Base-by-base conservation (phyloP, 805 yeast genomes). In the Ogataea pini region DNA sequence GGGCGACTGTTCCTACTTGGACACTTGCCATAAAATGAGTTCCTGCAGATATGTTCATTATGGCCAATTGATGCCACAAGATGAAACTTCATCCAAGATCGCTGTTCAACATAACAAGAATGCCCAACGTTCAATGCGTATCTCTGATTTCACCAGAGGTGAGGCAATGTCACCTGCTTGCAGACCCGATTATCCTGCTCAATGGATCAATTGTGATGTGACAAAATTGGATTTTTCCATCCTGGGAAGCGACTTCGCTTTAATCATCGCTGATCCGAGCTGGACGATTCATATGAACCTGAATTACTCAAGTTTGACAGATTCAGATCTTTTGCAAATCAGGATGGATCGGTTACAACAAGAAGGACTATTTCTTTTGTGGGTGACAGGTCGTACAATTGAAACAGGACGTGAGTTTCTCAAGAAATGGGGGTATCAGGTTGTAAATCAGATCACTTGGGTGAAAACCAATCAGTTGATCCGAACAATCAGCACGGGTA, bases 301-400 rank as follows among this genome's bases (percentile, higher is more conserved):
- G 31, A 89, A 89, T 4, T 83, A 85, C 63, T 87, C 89, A 10
- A 82, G 89, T 1, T 82, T 89, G 62, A 85, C 85, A 48, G 96
- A 88, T 62, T 76, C 80, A 2, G 96, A 89, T 56, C 70, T 91
- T 31, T 66, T 84, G 43, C 72, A 79, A 9, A 70, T 91, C 19
- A 84, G 88, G 22, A 75, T 91, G 64, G 76, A 78, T 31, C 68
- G 76, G 38, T 72, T 91, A 29, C 97, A 90, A 63, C 84, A 82
- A 46, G 96, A 89, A 60, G 98, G 98, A 0, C 70, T 91, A 2
- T 69, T 90, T 37, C 73, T 90, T 51, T 74, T 91, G 20, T 91
- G 97, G 98, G 97, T 92, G 9, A 92, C 98, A 1, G 97, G 97
- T 1, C 75, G 98, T 39, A 89, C 97, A 9, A 83, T 89, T 56